phyloP scores from a whole-genome alignment of 2,329 filamentous ascomycete genomes.

The Beauveria brongniartii region DNA sequence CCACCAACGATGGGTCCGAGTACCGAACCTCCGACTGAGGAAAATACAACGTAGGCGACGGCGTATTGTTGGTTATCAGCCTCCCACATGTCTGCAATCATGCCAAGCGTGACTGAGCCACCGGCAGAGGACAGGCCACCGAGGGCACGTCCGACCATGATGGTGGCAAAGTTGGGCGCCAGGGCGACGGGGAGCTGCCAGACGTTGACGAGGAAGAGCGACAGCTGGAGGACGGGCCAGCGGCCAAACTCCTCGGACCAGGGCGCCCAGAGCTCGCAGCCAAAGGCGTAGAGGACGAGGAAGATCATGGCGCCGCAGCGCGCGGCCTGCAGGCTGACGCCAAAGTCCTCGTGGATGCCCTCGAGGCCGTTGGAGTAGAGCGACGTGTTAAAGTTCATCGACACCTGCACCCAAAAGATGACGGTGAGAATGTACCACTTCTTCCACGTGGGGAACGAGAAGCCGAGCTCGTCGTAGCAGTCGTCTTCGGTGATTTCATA shows the following conservation, averaged over 20 bases:
- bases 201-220: conserved; percentile 67
- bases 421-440: conserved; percentile 69
- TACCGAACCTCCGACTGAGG: conserved; percentile 69
- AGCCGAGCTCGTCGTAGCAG: conserved; percentile 60
- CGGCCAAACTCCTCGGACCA: conserved; percentile 80
- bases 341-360: conserved; percentile 60
- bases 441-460: conserved; percentile 48
- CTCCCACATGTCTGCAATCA: conserved; percentile 70
- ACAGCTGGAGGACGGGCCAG: conserved; percentile 65
- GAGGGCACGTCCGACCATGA: conserved; percentile 62
- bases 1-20: conserved; percentile 73
- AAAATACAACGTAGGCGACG: conserved; percentile 69
- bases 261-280: conserved; percentile 81
- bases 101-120: conserved; percentile 64
- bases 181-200: conserved; percentile 67
- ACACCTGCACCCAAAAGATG: conserved; percentile 66
- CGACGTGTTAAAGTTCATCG: conserved; percentile 73
- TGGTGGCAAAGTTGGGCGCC: conserved; percentile 62
- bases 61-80: conserved; percentile 65
- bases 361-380: conserved; percentile 62
- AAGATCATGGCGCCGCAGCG: conserved; percentile 72
- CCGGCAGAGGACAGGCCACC: conserved; percentile 65
- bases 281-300: conserved; percentile 72
- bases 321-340: conserved; percentile 59
- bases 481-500: conserved; percentile 46